A percentile compares a stretch with the other conserved stretches of the same genome.
phyloP scores from a whole-genome alignment of 345 rosid genomes.

The Cardamine occulta region DNA sequence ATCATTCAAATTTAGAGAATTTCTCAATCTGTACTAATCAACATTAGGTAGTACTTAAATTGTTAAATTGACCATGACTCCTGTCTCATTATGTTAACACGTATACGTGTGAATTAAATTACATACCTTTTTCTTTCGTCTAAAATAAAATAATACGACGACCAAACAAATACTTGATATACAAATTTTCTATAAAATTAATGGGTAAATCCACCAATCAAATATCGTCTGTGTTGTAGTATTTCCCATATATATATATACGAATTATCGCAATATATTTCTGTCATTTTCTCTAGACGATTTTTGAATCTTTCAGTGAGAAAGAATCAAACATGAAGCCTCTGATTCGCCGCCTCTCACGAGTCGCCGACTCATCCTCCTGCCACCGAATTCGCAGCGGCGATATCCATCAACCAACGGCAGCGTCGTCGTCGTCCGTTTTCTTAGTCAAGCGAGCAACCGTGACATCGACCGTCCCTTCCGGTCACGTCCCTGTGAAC shows the following conservation, averaged over 20 bases:
- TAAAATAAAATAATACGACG: not conserved
- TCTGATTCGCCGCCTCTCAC: conserved; percentile 73
- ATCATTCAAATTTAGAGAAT: not conserved
- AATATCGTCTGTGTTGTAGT: not conserved
- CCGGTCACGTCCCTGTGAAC: conserved; percentile 82
- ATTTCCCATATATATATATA: not conserved
- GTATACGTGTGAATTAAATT: not conserved
- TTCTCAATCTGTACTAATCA: not conserved
- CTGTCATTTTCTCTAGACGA: not conserved
- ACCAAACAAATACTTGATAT: not conserved
- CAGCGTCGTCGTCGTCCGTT: not conserved
- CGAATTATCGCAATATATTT: not conserved
- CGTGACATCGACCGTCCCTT: conserved; percentile 50
- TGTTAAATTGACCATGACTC: conserved; percentile 13
- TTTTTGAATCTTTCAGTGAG: not conserved
- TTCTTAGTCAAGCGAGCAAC: conserved; percentile 35
- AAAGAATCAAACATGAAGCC: conserved; percentile 61
- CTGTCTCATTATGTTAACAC: not conserved
- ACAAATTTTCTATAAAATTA: not conserved
- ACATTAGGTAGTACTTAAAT: conserved; percentile 3
- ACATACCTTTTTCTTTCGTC: not conserved
- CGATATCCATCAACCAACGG: conserved; percentile 18
- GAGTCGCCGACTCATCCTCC: conserved; percentile 76
- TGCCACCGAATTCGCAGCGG: conserved; percentile 43
- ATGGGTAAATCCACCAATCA: not conserved